Percentiles rank a stretch among this genome's conserved stretches.
Evolutionary conservation across 163 green algal genomes (phyloP).

Genomic region (Chlorella variabilis): DNA sequence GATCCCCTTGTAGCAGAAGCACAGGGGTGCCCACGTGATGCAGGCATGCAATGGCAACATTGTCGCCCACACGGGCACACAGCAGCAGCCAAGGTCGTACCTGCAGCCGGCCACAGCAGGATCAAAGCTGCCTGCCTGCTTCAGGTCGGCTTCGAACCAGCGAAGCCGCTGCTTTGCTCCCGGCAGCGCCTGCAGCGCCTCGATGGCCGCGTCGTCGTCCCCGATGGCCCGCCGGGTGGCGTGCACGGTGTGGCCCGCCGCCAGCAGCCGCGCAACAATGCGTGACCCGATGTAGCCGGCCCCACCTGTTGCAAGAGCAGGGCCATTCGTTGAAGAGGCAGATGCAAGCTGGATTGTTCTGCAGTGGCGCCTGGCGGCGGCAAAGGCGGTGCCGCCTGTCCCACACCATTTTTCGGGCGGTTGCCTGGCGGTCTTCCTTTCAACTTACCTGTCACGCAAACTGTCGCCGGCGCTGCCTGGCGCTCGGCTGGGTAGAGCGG

Average conservation of each 20-base stretch:
- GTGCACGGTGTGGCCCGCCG: conserved; percentile 40
- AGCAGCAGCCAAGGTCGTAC: no score
- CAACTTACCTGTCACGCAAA: conserved; percentile 17
- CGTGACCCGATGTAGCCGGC: conserved; percentile 39
- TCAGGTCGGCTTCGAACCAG: conserved; percentile 45
- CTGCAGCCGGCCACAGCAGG: conserved; percentile 37
- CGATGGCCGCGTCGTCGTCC: not conserved
- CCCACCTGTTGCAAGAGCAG: not conserved
- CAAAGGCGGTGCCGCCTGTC: not conserved
- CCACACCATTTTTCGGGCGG: not conserved
- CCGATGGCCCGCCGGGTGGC: conserved; percentile 33
- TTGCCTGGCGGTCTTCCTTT: not conserved
- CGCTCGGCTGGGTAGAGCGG: conserved; percentile 14
- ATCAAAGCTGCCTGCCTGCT: conserved; percentile 25
- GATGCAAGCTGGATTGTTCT: not conserved
- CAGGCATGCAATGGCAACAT: no score
- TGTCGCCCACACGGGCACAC: no score
- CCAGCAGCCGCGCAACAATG: conserved; percentile 42
- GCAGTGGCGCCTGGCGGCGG: no score
- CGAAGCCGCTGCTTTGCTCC: conserved; percentile 13
- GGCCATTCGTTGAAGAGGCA: not conserved
- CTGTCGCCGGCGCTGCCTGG: not conserved
- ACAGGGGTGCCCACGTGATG: no score
- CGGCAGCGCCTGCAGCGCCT: conserved; percentile 20
- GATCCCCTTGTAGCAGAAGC: no score